Percentiles rank a stretch among this genome's conserved stretches.
Evolutionary conservation across 495 filamentous ascomycete species (phyloP).

Genomic region (Aspergillus leporis): DNA sequence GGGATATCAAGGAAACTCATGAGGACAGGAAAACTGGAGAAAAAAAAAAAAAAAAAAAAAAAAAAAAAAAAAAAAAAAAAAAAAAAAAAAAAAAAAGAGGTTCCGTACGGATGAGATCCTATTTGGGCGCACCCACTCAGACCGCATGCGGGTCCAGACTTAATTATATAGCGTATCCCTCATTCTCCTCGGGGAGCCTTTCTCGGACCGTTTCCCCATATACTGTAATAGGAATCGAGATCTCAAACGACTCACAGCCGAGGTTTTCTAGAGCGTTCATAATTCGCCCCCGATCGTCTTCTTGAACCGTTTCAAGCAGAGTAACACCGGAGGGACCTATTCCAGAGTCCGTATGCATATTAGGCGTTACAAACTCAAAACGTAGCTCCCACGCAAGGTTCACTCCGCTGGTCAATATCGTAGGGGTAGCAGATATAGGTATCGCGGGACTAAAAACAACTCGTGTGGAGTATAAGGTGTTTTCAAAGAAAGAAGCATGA

Average conservation of each 20-base stretch:
- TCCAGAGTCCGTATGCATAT: conserved; percentile 30
- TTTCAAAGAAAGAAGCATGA: conserved; percentile 73
- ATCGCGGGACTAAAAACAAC: conserved; percentile 79
- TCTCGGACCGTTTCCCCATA: conserved; percentile 68
- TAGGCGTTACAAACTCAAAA: conserved; percentile 83
- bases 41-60: background rate
- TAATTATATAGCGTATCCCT: conserved; percentile 47
- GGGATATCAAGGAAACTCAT: background rate
- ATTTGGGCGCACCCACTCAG: background rate
- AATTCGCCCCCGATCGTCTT: conserved; percentile 74
- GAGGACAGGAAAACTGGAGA: background rate
- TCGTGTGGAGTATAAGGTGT: conserved; percentile 75
- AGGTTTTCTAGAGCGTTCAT: conserved; percentile 73
- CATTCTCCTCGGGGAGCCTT: conserved; percentile 43
- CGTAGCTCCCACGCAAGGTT: conserved; percentile 81
- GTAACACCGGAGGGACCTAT: conserved; percentile 37
- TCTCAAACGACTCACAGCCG: conserved; percentile 85
- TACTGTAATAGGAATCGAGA: conserved; percentile 77
- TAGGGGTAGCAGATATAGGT: conserved; percentile 77
- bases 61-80: background rate
- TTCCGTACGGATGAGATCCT: conserved; percentile 12
- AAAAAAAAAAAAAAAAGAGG: background rate
- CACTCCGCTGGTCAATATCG: conserved; percentile 85
- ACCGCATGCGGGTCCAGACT: conserved; percentile 7
- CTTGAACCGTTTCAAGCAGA: conserved; percentile 54